Percentiles rank a stretch among this genome's conserved stretches.
Conservation (phyloP, 1,284 basidiomycete species). For the Rhizopogon hawkerae region DNA sequence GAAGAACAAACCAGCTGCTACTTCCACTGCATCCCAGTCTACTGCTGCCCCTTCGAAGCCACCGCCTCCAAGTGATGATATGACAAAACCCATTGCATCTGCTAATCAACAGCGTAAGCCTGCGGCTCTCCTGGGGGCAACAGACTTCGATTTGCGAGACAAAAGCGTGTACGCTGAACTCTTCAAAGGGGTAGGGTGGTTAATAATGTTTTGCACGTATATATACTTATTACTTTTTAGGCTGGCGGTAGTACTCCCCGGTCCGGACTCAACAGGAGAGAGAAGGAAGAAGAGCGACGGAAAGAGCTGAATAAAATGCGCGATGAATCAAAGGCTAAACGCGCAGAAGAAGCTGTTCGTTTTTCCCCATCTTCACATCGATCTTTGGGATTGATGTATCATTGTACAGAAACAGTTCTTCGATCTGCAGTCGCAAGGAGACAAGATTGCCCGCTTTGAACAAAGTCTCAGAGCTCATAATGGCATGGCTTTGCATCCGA, state of each 20-base stretch:
- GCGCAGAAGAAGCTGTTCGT: conserved; percentile 48
- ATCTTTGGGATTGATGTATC: conserved; percentile 7
- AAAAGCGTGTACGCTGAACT: conserved; percentile 53
- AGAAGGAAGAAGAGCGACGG: conserved; percentile 61
- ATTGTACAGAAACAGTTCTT: conserved; percentile 47
- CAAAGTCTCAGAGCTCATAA: conserved; percentile 40
- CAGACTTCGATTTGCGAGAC: conserved; percentile 60
- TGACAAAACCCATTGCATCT: conserved; percentile 19
- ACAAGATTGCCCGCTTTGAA: conserved; percentile 62
- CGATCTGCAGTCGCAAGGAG: conserved; percentile 59
- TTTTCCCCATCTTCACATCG: not conserved
- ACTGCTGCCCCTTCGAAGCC: conserved; percentile 25
- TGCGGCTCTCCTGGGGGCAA: conserved; percentile 30
- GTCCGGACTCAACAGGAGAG: conserved; percentile 48
- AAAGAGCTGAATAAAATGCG: conserved; percentile 63
- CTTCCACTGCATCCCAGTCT: conserved; percentile 23
- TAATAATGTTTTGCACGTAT: conserved; percentile 2
- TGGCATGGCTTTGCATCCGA: conserved; percentile 55
- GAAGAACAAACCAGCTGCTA: conserved; percentile 49
- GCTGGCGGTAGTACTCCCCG: conserved; percentile 46
- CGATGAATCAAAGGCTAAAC: conserved; percentile 57
- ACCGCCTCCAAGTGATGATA: conserved; percentile 17
- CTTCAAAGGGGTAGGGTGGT: conserved; percentile 50
- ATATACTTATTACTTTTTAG: conserved; percentile 14
- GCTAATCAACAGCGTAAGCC: conserved; percentile 31